Evolutionary conservation across 192 early-diverging fungal genomes (phyloP), one percentile per base, ranked within the genome.

Genomic region (Chytriomyces sp.): DNA sequence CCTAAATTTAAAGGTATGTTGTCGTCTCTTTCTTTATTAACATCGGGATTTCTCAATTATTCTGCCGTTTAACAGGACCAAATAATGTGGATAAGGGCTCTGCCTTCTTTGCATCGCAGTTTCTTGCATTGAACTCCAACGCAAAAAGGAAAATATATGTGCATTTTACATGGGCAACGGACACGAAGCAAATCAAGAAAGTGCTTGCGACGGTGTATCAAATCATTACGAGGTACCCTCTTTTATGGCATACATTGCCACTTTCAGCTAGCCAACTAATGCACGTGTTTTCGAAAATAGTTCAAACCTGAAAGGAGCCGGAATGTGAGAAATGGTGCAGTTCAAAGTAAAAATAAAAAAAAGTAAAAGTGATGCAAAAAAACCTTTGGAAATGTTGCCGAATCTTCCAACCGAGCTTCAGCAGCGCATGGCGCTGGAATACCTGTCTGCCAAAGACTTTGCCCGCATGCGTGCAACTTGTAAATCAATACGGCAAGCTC

Each of bases 121-220:
- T 87, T 75, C 28, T 80, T 45, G 63, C 61, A 6, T 53, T 84
- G 16, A 87, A 87, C 82, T 60, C 76, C 53, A 69, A 43, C 61
- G 49, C 76, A 28, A 73, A 81, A 45, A 86, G 83, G 72, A 85
- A 86, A 79, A 78, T 89, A 13, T 89, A 90, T 78, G 79, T 84
- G 23, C 89, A 90, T 67, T 89, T 86, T 61, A 90, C 89, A n/a
- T 90, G 86, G 67, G 89, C 89, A 13, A 90, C 89, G 16, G 89
- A 90, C 75, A 89, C 87, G n/a, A 80, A 67, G 23, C 84, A 89
- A 66, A 82, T 89, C 59, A 72, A 73, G 67, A 85, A 84, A 66
- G 86, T 88, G 26, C 78, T 79, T 18, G 71, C 45, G 18, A 79
- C 64, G 35, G 78, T 79, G 35, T 35, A 74, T 24, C 45, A 61